Percentiles rank a stretch among this genome's conserved stretches.
These are phyloP conservation scores for Hypoxylon rubiginosum DNA, from an alignment of 2,329 filamentous ascomycete genomes.

Conservation along the genomic window DNA sequence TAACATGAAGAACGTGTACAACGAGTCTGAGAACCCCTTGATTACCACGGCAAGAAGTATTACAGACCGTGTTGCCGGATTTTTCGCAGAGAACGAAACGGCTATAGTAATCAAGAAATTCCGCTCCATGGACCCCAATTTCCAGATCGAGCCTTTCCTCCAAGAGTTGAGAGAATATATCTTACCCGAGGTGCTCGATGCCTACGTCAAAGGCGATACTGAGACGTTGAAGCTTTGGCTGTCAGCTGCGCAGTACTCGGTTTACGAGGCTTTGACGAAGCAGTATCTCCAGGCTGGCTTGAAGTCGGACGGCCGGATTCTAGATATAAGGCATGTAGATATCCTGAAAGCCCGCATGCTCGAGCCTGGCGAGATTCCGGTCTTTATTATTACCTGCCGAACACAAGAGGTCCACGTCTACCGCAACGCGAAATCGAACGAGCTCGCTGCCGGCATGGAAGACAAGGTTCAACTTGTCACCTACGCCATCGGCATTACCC, in stretches of 20 bases:
- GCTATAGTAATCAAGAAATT: conserved; percentile 98
- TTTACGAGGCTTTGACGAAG: conserved; percentile 96
- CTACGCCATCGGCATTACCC: conserved; percentile 95
- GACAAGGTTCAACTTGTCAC: conserved; percentile 98
- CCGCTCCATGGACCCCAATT: conserved; percentile 92
- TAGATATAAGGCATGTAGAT: conserved; percentile 96
- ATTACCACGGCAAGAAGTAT: conserved; percentile 94
- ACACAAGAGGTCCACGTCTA: conserved; percentile 99
- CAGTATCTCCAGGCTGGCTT: conserved; percentile 95
- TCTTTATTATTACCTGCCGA: conserved; percentile 96
- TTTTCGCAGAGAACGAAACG: conserved; percentile 98
- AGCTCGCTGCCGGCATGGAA: conserved; percentile 97
- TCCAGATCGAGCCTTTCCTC: conserved; percentile 95
- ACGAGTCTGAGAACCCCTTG: conserved; percentile 97
- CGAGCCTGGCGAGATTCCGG: conserved; percentile 88
- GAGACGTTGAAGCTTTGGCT: conserved; percentile 95
- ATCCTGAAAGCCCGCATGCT: conserved; percentile 84
- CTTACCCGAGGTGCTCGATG: conserved; percentile 94
- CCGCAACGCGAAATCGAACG: conserved; percentile 87
- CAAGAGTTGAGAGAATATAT: conserved; percentile 98
- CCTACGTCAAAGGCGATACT: conserved; percentile 95
- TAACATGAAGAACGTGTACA: conserved; percentile 86
- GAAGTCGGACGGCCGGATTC: conserved; percentile 92
- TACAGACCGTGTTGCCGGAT: conserved; percentile 91
- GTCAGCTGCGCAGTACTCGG: conserved; percentile 94